phyloP scores from a whole-genome alignment of 2,329 filamentous ascomycete genomes.

The Tolypocladium ophioglossoides region DNA sequence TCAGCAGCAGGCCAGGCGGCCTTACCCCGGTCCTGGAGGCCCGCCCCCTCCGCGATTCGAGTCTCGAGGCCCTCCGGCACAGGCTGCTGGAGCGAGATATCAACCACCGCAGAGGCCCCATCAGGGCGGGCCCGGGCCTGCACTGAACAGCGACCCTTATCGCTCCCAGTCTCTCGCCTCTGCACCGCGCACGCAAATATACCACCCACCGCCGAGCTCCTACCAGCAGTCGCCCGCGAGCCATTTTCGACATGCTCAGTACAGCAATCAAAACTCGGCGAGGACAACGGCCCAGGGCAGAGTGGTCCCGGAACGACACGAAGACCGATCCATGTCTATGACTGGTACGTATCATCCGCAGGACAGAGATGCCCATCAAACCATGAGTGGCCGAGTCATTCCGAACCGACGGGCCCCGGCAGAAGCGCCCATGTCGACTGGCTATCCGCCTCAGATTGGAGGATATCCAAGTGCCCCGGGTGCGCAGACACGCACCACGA shows the following conservation, averaged over 20 bases:
- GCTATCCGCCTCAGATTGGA: conserved; percentile 22
- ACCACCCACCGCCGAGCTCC: conserved; percentile 50
- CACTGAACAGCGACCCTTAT: conserved; percentile 75
- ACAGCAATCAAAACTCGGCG: conserved; percentile 51
- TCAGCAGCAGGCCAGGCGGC: conserved; percentile 29
- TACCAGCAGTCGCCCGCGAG: conserved; percentile 59
- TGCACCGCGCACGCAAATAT: conserved; percentile 61
- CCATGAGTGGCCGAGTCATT: conserved; percentile 86
- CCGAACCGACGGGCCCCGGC: conserved; percentile 51
- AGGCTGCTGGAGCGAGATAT: conserved; percentile 24
- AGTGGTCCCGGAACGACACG: conserved; percentile 80
- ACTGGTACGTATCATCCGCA: conserved; percentile 60
- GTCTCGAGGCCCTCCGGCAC: conserved; percentile 40
- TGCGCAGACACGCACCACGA: conserved; percentile 47
- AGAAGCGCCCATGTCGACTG: conserved; percentile 26
- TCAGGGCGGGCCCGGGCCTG: conserved; percentile 52
- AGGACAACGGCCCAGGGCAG: conserved; percentile 86
- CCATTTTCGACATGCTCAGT: conserved; percentile 69
- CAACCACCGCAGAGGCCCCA: conserved; percentile 47
- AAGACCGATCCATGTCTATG: conserved; percentile 95
- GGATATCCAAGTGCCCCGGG: conserved; percentile 37
- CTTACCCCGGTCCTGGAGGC: conserved; percentile 30
- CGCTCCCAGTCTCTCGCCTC: conserved; percentile 89
- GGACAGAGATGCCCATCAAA: conserved; percentile 75
- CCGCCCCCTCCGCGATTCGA: conserved; percentile 57